Evolutionary conservation across 2,329 filamentous ascomycete species (phyloP), one percentile per base, ranked within the genome.

Genomic region (Corinectria fuckeliana): DNA sequence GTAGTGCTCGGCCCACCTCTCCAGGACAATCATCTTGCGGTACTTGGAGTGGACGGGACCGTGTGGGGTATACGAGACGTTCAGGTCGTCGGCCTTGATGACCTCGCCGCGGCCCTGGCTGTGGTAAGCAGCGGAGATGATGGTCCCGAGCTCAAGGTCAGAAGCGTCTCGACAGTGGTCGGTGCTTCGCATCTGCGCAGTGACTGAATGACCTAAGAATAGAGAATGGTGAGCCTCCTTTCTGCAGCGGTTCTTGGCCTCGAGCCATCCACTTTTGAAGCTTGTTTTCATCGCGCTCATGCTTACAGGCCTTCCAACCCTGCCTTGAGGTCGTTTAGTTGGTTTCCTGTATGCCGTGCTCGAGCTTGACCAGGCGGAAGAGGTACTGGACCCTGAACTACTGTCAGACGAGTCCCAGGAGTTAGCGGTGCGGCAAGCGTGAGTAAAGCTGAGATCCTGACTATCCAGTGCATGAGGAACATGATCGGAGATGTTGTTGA

Each of bases 21-120:
- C 63, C 3, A 69, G 14, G 9, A 69, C 42, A 16, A 69, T 34
- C 58, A 69, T 64, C 56, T 66, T 69, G n/a, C 66, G 63, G 21
- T 68, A 69, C 14, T 69, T 69, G 23, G 67, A 69, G 51, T 66
- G 51, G n/a, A 68, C 53, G 2, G 61, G 18, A 3, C 67, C 66
- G 32, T 58, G 61, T 1, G 28, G 44, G 3, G 63, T 61, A 26
- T 60, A 50, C 9, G 57, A 52, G 13, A 53, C 32, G 45, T 66
- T 60, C 26, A 23, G 13, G 14, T 65, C 42, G 2, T 30, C 9
- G 1, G 55, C 50, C 2, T 44, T 21, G 1, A 68, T 49, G 7
- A 32, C 38, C 8, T 63, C 36, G 0, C 50, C 21, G 13, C 50
- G 53, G 13, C 55, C 49, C 10, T 66, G 61, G 11, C 32, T 59